Evolutionary conservation across 2,329 filamentous ascomycete species (phyloP).

Genomic region (Xylaria polymorpha): DNA sequence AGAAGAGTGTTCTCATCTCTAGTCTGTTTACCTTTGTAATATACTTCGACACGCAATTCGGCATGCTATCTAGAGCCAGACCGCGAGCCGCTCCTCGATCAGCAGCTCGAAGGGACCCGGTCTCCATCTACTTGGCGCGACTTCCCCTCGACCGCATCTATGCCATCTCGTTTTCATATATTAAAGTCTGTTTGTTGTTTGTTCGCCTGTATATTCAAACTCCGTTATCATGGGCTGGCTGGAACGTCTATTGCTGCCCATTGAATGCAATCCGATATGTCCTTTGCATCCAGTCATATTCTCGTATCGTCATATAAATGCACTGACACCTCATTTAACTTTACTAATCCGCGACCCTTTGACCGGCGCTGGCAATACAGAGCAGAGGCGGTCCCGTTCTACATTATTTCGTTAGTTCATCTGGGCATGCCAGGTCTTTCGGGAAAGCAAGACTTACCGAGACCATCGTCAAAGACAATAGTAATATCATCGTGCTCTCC

Average conservation of each 20-base stretch:
- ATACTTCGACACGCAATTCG: neutral
- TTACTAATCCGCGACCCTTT: conserved; percentile 60
- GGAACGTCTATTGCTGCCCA: conserved; percentile 33
- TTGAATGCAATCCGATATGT: conserved; percentile 38
- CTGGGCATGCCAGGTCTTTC: neutral
- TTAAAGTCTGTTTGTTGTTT: conserved; percentile 3
- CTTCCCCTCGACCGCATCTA: neutral
- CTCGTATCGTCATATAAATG: conserved; percentile 40
- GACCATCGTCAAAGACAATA: conserved; percentile 83
- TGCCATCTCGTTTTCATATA: neutral
- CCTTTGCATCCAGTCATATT: conserved; percentile 43
- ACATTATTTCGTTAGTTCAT: conserved; percentile 41
- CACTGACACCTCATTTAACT: conserved; percentile 41
- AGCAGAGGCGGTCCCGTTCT: conserved; percentile 67
- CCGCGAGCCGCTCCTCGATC: neutral
- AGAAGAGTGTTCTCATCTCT: conserved; percentile 2
- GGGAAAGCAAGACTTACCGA: conserved; percentile 66
- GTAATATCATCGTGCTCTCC: conserved; percentile 93
- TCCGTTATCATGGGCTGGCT: conserved; percentile 15
- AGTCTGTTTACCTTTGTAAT: neutral
- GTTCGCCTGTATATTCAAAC: conserved; percentile 2
- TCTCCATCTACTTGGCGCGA: neutral
- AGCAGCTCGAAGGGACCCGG: neutral
- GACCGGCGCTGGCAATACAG: conserved; percentile 66
- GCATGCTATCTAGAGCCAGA: conserved; percentile 9